Evolutionary conservation across 2,329 filamentous ascomycete species (phyloP), one percentile per base, ranked within the genome.

Genomic region (Scytalidium sp.): DNA sequence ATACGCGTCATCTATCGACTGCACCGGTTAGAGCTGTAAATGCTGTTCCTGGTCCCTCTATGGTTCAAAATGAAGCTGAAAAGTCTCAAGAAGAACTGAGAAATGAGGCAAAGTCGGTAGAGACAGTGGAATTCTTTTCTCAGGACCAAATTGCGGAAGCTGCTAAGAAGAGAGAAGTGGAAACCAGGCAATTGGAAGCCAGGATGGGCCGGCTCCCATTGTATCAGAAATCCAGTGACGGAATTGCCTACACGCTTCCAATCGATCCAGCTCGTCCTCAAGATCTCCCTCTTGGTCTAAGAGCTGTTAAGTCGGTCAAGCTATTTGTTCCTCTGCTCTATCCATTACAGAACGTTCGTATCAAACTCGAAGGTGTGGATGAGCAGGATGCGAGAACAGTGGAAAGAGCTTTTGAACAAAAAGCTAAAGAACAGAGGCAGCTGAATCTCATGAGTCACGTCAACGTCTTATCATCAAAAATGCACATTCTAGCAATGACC

Each of bases 111-210:
- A 56, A 56, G 32, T 53, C 54, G 13, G 43, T 54, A n/a, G 50
- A 56, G 9, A 52, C 53, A 13, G 42, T 55, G n/a, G 50, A 56
- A 10, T 49, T 25, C 2, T 85, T 80, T 60, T 80, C 81, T 0
- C 68, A 68, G 29, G 79, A 84, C 43, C 76, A 90, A 63, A 83
- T 81, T 50, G 70, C 71, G 3, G 73, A 78, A 51, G 88, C 88
- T 25, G 80, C 81, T 60, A 76, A 78, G 39, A 78, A 79, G 47
- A 75, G 88, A 52, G 80, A 83, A 19, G 72, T 78, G 43, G 87
- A 93, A 63, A 80, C 81, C 20, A 80, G 84, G 32, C 88, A 91
- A 61, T 75, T 94, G 1, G 87, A 92, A 69, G 79, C 88, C 22
- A 81, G 89, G 25, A 83, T 94, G 75, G 81, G 85, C 15, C 78